phyloP scores from a whole-genome alignment of 495 filamentous ascomycete species.

The Monascus purpureus region DNA sequence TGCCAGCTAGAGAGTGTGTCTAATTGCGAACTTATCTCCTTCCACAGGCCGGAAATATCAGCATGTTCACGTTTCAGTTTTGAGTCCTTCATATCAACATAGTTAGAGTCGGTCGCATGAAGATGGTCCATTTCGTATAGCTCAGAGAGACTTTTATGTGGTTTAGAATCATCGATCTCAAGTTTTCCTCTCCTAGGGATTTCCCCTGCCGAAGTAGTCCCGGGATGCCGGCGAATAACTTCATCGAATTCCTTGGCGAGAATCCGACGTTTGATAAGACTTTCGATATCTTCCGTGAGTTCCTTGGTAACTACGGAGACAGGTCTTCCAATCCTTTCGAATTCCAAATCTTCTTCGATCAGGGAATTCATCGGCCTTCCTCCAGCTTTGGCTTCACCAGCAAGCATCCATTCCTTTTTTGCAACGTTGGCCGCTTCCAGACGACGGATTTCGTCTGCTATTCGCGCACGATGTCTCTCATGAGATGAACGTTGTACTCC shows the following conservation, averaged over 20 bases:
- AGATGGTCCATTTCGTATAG: conserved; percentile 90
- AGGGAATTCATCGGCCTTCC: conserved; percentile 83
- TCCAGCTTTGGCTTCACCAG: conserved; percentile 73
- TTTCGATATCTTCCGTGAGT: conserved; percentile 82
- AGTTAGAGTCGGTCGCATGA: conserved; percentile 59
- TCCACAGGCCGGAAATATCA: conserved; percentile 79
- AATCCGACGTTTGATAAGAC: conserved; percentile 87
- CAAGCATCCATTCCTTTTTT: conserved; percentile 80
- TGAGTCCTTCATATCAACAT: conserved; percentile 67
- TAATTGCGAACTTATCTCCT: conserved; percentile 61
- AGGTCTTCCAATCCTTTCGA: conserved; percentile 90
- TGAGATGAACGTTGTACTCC: conserved; percentile 58
- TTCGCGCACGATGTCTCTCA: conserved; percentile 70
- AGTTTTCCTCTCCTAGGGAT: conserved; percentile 53
- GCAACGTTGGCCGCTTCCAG: conserved; percentile 82
- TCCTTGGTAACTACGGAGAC: conserved; percentile 92
- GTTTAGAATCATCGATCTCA: conserved; percentile 79
- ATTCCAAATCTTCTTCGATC: conserved; percentile 89
- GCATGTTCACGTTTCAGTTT: conserved; percentile 68
- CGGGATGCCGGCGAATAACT: conserved; percentile 67
- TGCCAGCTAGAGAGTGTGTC: conserved; percentile 89
- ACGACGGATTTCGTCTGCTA: conserved; percentile 78
- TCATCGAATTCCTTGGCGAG: conserved; percentile 88
- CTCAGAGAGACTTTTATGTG: conserved; percentile 75
- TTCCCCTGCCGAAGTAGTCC: conserved; percentile 13